Conservation (phyloP, 441 rosid species). For the Metrosideros polymorpha region DNA sequence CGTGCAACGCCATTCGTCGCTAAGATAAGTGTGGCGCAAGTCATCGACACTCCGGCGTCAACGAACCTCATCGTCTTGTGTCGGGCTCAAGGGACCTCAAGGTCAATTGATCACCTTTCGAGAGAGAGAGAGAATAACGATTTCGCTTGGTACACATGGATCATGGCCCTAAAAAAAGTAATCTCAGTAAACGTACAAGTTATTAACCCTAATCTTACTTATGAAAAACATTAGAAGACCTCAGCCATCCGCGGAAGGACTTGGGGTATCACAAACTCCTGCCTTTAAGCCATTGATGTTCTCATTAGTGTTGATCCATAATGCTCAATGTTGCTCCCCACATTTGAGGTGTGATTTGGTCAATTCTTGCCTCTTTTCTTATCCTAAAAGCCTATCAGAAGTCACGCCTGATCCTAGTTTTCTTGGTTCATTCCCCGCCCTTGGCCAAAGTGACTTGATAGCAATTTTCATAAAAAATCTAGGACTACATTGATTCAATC, state of each 20-base stretch:
- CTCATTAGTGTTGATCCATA: neutral
- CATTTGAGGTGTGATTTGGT: neutral
- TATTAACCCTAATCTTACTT: neutral
- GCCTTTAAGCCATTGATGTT: neutral
- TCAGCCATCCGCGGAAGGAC: neutral
- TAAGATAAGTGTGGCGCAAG: neutral
- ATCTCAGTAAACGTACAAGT: neutral
- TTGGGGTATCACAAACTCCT: neutral
- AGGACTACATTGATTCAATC: neutral
- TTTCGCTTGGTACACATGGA: too few species aligned
- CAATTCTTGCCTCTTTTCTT: neutral
- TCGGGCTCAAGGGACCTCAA: neutral
- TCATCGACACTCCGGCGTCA: neutral
- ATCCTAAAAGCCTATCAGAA: rapidly evolving
- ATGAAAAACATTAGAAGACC: neutral
- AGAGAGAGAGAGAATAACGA: too few species aligned
- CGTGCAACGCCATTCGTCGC: neutral
- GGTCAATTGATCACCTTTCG: neutral
- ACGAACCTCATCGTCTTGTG: too few species aligned
- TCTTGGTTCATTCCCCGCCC: neutral
- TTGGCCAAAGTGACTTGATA: neutral
- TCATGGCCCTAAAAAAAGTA: neutral
- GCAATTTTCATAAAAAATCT: neutral
- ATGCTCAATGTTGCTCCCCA: neutral
- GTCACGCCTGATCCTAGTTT: rapidly evolving